phyloP scores from a whole-genome alignment of 768 basidiomycete genomes.

The Tylopilus plumbeoviolaceoides region DNA sequence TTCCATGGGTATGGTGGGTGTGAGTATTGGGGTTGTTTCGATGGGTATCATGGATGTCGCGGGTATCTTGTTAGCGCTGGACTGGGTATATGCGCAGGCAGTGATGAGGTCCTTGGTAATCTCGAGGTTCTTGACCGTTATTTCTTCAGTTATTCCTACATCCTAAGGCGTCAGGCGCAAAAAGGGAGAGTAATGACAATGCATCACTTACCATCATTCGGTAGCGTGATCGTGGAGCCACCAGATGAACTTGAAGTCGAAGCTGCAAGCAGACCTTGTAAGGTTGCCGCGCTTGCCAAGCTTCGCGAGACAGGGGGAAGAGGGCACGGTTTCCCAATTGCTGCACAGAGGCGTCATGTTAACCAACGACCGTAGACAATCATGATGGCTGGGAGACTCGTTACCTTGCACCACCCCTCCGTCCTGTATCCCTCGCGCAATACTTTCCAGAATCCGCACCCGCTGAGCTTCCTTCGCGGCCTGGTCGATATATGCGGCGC shows the following conservation, averaged over 20 bases:
- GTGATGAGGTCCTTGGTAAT: constrained; percentile 1
- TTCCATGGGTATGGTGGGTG: constrained; percentile 6
- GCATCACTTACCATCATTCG: constrained; percentile 5
- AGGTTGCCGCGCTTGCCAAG: background rate
- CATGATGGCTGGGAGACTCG: too few species aligned
- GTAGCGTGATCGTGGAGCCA: background rate
- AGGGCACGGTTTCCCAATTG: background rate
- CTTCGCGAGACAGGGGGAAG: background rate
- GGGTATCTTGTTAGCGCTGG: constrained; percentile 7
- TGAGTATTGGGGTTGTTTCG: background rate
- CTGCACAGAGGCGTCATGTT: background rate
- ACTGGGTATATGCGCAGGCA: constrained; percentile 2
- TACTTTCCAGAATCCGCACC: background rate
- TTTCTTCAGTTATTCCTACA: constrained; percentile 1
- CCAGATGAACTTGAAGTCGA: background rate
- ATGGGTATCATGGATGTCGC: constrained; percentile 6
- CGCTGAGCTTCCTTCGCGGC: constrained; percentile 4
- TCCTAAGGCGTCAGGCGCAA: background rate
- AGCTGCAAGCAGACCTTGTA: background rate
- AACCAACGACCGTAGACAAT: background rate
- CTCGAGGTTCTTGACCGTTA: background rate
- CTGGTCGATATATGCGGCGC: background rate
- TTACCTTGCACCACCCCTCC: constrained; percentile 7
- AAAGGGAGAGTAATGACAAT: background rate
- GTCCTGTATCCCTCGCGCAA: background rate